Evolutionary conservation across 164 flowering plant genomes (phyloP).

Genomic region (Warburgia ugandensis): DNA sequence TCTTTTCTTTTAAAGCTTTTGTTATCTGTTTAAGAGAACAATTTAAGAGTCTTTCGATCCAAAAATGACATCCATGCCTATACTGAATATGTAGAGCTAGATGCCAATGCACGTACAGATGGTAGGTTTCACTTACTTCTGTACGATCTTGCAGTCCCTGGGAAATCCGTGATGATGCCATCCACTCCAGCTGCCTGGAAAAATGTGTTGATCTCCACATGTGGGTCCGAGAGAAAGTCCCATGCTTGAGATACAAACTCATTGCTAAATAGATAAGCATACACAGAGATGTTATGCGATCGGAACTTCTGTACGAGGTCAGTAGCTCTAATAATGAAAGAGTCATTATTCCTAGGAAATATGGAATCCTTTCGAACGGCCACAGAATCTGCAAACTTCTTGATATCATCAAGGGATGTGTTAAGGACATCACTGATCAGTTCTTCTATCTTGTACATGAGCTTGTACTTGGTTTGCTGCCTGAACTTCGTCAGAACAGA

Average conservation of each 20-base stretch:
- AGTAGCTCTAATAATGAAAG: constrained; percentile 34
- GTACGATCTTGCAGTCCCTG: constrained; percentile 62
- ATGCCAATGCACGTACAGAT: not conserved
- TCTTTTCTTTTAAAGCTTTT: too few relatives aligned
- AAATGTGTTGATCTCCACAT: constrained; percentile 61
- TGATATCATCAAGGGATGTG: constrained; percentile 52
- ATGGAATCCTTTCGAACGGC: constrained; percentile 51
- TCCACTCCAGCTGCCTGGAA: constrained; percentile 30
- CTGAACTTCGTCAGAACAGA: constrained; percentile 51
- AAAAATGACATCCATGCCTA: not conserved
- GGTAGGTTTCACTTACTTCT: constrained; percentile 48
- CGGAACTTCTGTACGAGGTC: constrained; percentile 47
- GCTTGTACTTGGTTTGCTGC: constrained; percentile 38
- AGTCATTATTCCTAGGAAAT: constrained; percentile 21
- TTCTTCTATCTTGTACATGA: constrained; percentile 58
- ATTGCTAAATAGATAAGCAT: constrained; percentile 51
- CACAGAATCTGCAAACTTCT: constrained; percentile 62
- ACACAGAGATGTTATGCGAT: constrained; percentile 43
- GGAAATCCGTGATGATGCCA: constrained; percentile 89
- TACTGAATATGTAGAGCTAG: not conserved
- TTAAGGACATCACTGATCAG: constrained; percentile 35
- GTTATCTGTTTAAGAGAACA: too few relatives aligned
- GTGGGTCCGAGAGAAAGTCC: constrained; percentile 84
- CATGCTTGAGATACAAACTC: constrained; percentile 82
- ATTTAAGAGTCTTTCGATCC: not conserved